Percentiles rank a stretch among this genome's conserved stretches.
Evolutionary conservation across 371 early-diverging fungal species (phyloP).

Genomic region (Neoconidiobolus thromboides): DNA sequence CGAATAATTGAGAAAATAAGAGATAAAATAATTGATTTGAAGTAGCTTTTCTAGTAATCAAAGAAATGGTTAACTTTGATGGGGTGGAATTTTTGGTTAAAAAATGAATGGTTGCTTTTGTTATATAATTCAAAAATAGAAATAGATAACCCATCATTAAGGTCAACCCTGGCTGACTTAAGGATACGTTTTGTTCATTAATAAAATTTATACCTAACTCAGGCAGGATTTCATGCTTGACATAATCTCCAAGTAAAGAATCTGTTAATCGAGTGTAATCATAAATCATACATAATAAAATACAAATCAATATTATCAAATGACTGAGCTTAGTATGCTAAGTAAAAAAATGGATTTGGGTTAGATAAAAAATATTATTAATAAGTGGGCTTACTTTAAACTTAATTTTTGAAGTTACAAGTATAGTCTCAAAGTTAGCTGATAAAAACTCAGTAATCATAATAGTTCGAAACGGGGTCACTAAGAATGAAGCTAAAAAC

Average conservation of each 20-base stretch:
- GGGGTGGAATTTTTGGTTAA: not conserved
- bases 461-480: not conserved
- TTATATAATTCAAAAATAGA: not conserved
- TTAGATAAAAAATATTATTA: not conserved
- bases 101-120: not conserved
- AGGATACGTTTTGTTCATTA: not conserved
- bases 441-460: conserved; percentile 1
- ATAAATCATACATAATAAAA: not conserved
- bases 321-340: not conserved
- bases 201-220: not conserved
- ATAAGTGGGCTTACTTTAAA: not conserved
- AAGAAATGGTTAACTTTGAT: not conserved
- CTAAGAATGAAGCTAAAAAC: not conserved
- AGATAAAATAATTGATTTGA: not conserved
- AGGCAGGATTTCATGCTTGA: conserved; percentile 1
- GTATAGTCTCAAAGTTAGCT: no score
- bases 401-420: not conserved
- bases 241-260: not conserved
- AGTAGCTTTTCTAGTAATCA: not conserved
- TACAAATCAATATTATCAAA: not conserved
- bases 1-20: not conserved
- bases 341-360: not conserved
- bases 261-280: not conserved
- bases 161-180: not conserved
- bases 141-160: not conserved